Evolutionary conservation across 768 basidiomycete species (phyloP).

Genomic region (Podaxis mareebaensis): DNA sequence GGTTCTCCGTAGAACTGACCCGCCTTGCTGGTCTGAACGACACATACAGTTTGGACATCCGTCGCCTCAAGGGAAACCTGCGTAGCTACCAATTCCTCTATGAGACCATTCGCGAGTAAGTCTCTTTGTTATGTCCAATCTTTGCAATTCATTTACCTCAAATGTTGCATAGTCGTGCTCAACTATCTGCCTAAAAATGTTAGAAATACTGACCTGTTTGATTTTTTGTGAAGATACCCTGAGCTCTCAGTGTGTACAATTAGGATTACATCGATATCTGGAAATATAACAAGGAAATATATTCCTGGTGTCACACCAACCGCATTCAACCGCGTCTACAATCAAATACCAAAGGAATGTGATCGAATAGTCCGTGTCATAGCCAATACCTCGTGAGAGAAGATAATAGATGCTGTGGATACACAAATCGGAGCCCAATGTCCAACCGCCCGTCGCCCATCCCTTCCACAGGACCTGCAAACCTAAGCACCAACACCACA

Average conservation of each 20-base stretch:
- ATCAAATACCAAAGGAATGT: not conserved
- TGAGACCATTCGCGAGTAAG: slow-evolving; percentile 48
- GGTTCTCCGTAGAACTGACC: slow-evolving; percentile 91
- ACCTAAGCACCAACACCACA: not conserved
- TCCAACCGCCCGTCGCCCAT: not conserved
- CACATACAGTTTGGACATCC: slow-evolving; percentile 86
- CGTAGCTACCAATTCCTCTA: slow-evolving; percentile 85
- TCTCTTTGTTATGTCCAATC: not conserved
- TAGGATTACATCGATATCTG: too few relatives aligned
- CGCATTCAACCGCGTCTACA: not conserved
- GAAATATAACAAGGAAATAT: not conserved
- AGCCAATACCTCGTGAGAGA: not conserved
- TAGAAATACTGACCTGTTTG: too few relatives aligned
- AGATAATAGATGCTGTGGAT: not conserved
- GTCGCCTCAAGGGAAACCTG: slow-evolving; percentile 83
- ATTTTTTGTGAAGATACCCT: too few relatives aligned
- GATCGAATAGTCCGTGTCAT: not conserved
- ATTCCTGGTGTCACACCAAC: too few relatives aligned
- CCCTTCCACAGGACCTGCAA: not conserved
- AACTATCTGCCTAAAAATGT: not conserved
- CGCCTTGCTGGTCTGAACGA: slow-evolving; percentile 78
- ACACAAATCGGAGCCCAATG: not conserved
- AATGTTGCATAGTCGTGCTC: not conserved
- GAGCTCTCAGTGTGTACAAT: too few relatives aligned
- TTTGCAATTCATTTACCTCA: not conserved